Evolutionary conservation across 2,329 filamentous ascomycete species (phyloP), one percentile per base, ranked within the genome.

Genomic region (Diaporthe capsici): DNA sequence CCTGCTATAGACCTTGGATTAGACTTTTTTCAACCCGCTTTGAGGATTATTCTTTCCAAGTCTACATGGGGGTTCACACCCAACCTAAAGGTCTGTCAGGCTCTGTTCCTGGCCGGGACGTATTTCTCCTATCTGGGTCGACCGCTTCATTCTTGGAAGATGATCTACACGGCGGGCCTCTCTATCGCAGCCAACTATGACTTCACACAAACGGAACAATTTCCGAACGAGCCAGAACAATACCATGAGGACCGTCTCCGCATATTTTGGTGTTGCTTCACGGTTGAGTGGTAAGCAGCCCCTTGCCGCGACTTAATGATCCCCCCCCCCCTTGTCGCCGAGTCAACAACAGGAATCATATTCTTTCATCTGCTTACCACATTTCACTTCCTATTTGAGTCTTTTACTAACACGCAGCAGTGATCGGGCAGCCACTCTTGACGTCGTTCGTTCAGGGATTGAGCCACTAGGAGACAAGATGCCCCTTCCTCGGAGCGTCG

Each of bases 201-300:
- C 28, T 37, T 51, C 8, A 15, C 25, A 44, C 31, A 13, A 28
- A 51, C 42, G 22, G 57, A 47, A 37, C 68, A 49, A 13, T 44
- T 17, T 34, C 44, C 42, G n/a, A 34, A 37, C 34, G 25, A 76
- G 63, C 10, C 72, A 3, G 44, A 75, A 7, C 72, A 76, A 6
- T 79, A 77, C 15, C 80, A 87, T 75, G 88, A 91, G 77, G 81
- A 86, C 25, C 87, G 88, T 74, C 84, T 90, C 53, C 87, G 92
- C 74, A 90, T 91, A 1, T 94, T 93, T 78, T 95, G 93, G 93
- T 92, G 92, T 42, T 94, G 92, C 80, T 86, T 94, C 75, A 92
- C 94, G 79, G 86, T 94, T 44, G 93, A 95, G 84, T 94, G 90
- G 91, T 92, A 82, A 78, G 83, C 78, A 72, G 10, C 47, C 34